Evolutionary conservation across 202 grass and related monocot species (phyloP).

Genomic region (Digitaria exilis): DNA sequence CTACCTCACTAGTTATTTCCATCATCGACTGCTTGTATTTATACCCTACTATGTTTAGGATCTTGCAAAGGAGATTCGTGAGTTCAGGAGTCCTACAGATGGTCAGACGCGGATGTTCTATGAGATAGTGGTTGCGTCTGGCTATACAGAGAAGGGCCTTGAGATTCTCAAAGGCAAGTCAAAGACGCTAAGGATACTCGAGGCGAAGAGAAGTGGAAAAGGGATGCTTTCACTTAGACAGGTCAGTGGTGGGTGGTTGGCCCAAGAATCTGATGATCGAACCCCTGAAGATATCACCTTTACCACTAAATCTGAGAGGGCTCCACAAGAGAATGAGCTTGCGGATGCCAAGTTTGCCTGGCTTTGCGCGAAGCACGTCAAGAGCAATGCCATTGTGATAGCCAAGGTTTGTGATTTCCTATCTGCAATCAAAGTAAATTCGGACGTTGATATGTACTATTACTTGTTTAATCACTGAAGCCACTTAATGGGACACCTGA

Average conservation of each 20-base stretch:
- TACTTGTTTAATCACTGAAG: background rate
- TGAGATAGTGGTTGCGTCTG: constrained; percentile 85
- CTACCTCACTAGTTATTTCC: background rate
- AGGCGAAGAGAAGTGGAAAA: constrained; percentile 79
- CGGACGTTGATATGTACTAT: background rate
- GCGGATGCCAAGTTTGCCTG: constrained; percentile 93
- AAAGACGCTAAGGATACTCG: constrained; percentile 82
- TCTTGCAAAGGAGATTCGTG: constrained; percentile 90
- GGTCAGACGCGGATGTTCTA: constrained; percentile 89
- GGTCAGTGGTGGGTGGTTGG: constrained; percentile 81
- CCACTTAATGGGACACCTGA: background rate
- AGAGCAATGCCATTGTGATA: constrained; percentile 96
- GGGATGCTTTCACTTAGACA: constrained; percentile 81
- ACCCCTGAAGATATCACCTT: constrained; percentile 86
- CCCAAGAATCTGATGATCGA: constrained; percentile 80
- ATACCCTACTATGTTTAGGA: constrained; percentile 50
- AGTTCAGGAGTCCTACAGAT: constrained; percentile 86
- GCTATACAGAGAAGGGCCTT: constrained; percentile 82
- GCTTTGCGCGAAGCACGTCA: constrained; percentile 97
- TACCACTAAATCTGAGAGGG: constrained; percentile 48
- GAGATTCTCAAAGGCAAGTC: constrained; percentile 81
- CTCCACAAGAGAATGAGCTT: constrained; percentile 58
- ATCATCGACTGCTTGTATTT: background rate
- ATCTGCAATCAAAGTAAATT: background rate
- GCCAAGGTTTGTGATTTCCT: constrained; percentile 69